A percentile compares a stretch with the other conserved stretches of the same genome.
phyloP scores from a whole-genome alignment of 192 early-diverging fungal genomes.

The Allomyces macrogynus region DNA sequence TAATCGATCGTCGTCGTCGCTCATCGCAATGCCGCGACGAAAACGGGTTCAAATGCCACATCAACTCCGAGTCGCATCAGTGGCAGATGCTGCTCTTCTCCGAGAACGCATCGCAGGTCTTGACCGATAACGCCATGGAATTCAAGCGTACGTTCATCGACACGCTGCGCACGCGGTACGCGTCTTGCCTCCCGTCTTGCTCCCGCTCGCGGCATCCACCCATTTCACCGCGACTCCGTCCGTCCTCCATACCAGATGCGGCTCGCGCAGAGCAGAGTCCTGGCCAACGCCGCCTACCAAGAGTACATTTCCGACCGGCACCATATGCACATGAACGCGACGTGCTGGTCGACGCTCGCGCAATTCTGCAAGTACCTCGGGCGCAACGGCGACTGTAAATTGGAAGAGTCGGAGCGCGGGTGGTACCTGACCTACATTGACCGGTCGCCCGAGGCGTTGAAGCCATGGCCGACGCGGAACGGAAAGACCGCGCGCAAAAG shows the following conservation, averaged over 20 bases:
- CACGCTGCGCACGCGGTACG: constrained; percentile 47
- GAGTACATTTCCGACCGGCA: constrained; percentile 79
- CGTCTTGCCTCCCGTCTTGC: neutral
- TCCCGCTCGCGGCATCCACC: too few relatives aligned
- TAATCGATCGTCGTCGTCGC: constrained; percentile 7
- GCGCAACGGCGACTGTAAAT: constrained; percentile 52
- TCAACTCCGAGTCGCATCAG: constrained; percentile 69
- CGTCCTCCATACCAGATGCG: constrained; percentile 21
- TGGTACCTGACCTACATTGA: constrained; percentile 87
- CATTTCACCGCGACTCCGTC: too few relatives aligned
- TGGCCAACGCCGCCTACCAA: constrained; percentile 91
- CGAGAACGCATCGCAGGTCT: constrained; percentile 50
- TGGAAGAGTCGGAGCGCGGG: constrained; percentile 79
- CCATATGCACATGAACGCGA: constrained; percentile 94
- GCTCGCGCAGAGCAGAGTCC: constrained; percentile 56
- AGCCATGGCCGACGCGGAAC: constrained; percentile 44
- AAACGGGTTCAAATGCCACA: constrained; percentile 92
- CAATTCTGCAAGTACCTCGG: constrained; percentile 79
- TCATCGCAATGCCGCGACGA: constrained; percentile 52
- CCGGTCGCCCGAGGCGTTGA: constrained; percentile 53
- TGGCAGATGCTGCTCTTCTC: constrained; percentile 78
- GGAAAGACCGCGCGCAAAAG: constrained; percentile 58
- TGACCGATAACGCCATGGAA: constrained; percentile 53
- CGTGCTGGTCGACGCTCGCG: constrained; percentile 70
- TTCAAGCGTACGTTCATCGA: constrained; percentile 72